phyloP scores from a whole-genome alignment of 345 rosid species.

The Microthlaspi erraticum region DNA sequence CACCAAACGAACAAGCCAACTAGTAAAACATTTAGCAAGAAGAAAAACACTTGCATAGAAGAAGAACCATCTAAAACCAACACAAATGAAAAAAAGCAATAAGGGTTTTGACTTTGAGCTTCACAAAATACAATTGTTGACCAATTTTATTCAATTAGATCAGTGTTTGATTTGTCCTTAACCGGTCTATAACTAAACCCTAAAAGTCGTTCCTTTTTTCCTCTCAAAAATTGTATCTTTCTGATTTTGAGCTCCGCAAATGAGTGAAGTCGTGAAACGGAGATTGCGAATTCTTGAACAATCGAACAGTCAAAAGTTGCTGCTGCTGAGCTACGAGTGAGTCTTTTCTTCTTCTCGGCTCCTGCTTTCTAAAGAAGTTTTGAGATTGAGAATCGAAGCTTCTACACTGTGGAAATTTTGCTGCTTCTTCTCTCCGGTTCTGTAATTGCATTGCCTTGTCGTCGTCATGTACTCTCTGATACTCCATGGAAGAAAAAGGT shows the following conservation, averaged over 20 bases:
- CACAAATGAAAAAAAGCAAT: too few relatives aligned
- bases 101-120: too few relatives aligned
- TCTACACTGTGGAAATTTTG: too few relatives aligned
- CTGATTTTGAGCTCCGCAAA: not conserved
- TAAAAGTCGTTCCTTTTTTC: not conserved
- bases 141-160: too few relatives aligned
- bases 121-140: too few relatives aligned
- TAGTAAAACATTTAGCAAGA: too few relatives aligned
- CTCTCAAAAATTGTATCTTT: not conserved
- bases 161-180: not conserved
- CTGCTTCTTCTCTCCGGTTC: too few relatives aligned
- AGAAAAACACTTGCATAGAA: too few relatives aligned
- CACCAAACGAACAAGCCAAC: too few relatives aligned
- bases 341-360: not conserved
- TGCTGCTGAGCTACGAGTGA: not conserved
- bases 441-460: not conserved
- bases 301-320: not conserved
- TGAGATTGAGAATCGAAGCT: not conserved
- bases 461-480: slow-evolving; percentile 23
- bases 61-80: too few relatives aligned
- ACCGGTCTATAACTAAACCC: not conserved
- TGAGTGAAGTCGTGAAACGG: not conserved
- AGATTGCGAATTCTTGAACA: not conserved
- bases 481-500: slow-evolving; percentile 2
- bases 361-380: not conserved